Conservation (phyloP, 139 green algal genomes). For the Chlamydomonas sp. region DNA sequence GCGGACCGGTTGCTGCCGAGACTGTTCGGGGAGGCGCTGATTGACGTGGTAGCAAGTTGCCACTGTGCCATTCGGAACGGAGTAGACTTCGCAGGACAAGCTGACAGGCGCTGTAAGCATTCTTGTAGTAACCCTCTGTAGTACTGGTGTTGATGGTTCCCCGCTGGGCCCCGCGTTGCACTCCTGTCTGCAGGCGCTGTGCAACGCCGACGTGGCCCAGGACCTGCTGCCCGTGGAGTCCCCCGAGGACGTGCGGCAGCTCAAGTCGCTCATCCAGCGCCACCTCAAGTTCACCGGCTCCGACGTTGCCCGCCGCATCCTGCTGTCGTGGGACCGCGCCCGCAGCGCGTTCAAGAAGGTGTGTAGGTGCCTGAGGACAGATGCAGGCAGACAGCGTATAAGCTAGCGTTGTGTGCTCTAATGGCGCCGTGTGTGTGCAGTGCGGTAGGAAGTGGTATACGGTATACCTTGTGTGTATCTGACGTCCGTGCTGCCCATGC, state of each 20-base stretch:
- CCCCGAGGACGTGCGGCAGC: constrained; percentile 43
- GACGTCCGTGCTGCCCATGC: neutral
- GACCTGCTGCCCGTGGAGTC: constrained; percentile 82
- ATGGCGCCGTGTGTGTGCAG: too few species aligned
- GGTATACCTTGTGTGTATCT: too few species aligned
- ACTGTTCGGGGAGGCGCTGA: too few species aligned
- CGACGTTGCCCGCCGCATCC: constrained; percentile 66
- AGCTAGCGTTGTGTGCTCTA: neutral
- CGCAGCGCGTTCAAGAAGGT: constrained; percentile 82
- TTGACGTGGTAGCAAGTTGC: too few species aligned
- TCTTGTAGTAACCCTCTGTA: too few species aligned
- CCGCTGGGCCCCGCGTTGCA: neutral
- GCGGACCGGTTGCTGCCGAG: constrained; percentile 36
- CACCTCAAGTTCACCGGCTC: constrained; percentile 87
- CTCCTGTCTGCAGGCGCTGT: constrained; percentile 23
- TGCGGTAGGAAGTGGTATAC: too few species aligned
- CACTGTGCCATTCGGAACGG: too few species aligned
- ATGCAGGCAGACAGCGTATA: neutral
- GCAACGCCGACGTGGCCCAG: constrained; percentile 62
- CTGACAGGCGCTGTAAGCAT: too few species aligned
- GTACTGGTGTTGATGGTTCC: too few species aligned
- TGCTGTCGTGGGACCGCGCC: constrained; percentile 78
- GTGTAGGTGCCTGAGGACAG: neutral
- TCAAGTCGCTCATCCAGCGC: constrained; percentile 84
- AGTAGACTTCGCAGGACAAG: too few species aligned